A percentile compares a stretch with the other conserved stretches of the same genome.
Evolutionary conservation across 495 filamentous ascomycete genomes (phyloP).

Genomic region (Diplogelasinospora grovesii): DNA sequence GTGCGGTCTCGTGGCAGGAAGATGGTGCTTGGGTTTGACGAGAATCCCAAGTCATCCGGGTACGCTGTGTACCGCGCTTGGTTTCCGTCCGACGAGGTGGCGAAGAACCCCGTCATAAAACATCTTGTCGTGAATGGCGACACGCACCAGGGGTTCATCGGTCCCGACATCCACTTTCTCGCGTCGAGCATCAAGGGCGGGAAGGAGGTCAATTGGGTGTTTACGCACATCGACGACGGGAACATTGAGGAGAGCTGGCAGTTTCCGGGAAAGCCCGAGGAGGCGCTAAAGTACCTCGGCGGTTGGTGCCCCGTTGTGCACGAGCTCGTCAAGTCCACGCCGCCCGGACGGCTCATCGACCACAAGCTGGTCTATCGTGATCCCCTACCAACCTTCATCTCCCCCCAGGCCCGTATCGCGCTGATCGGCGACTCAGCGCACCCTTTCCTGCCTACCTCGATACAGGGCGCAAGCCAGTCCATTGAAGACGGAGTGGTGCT

Average conservation of each 20-base stretch:
- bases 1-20: constrained; percentile 53
- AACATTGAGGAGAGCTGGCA: constrained; percentile 57
- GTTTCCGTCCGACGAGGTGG: constrained; percentile 54
- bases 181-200: constrained; percentile 56
- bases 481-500: constrained; percentile 67
- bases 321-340: constrained; percentile 54
- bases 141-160: constrained; percentile 53
- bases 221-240: constrained; percentile 49
- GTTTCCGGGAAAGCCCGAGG: constrained; percentile 52
- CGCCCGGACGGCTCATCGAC: constrained; percentile 52
- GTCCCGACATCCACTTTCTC: constrained; percentile 59
- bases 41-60: constrained; percentile 51
- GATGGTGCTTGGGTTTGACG: constrained; percentile 56
- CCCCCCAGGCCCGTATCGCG: constrained; percentile 49
- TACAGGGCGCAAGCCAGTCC: constrained; percentile 64
- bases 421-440: constrained; percentile 67
- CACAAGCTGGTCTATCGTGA: constrained; percentile 69
- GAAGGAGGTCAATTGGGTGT: constrained; percentile 62
- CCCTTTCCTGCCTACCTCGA: constrained; percentile 64
- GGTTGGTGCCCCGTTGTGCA: constrained; percentile 61
- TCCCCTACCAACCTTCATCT: constrained; percentile 60
- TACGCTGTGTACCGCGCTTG: constrained; percentile 56
- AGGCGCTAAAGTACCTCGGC: constrained; percentile 51
- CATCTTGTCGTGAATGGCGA: constrained; percentile 60
- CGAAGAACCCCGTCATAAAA: constrained; percentile 54